Conservation (phyloP, 176 grass and related monocot species). For the Bothriochloa decipiens region DNA sequence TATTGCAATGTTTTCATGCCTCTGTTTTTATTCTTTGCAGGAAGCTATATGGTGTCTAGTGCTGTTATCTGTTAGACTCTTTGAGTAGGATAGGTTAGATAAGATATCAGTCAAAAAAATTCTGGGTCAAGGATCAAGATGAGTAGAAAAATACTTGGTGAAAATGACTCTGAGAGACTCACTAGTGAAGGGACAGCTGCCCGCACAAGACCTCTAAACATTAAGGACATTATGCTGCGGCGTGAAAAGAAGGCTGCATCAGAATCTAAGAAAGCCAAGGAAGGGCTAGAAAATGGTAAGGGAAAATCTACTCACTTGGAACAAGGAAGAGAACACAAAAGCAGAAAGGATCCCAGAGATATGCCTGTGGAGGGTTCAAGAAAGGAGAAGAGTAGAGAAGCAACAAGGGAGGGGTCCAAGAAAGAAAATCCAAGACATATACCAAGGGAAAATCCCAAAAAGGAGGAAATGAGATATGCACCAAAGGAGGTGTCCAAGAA, state of each 20-base stretch:
- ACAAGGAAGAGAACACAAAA: conserved; percentile 37
- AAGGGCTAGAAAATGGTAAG: conserved; percentile 29
- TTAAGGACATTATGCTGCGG: conserved; percentile 77
- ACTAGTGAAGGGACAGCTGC: conserved; percentile 67
- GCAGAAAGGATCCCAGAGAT: conserved; percentile 48
- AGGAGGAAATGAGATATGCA: conserved; percentile 34
- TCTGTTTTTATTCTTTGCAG: conserved; percentile 38
- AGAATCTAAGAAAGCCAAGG: conserved; percentile 50
- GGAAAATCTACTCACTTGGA: conserved; percentile 32
- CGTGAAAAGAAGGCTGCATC: conserved; percentile 62
- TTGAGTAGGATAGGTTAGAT: background rate
- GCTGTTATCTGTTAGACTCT: background rate
- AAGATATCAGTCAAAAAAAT: conserved; percentile 4
- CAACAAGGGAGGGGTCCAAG: conserved; percentile 34
- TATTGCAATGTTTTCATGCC: background rate
- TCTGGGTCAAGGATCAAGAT: conserved; percentile 47
- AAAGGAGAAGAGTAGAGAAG: conserved; percentile 46
- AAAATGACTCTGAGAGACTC: conserved; percentile 36
- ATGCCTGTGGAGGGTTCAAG: conserved; percentile 31
- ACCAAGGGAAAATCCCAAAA: conserved; percentile 34
- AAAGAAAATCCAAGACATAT: conserved; percentile 38
- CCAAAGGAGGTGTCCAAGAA: conserved; percentile 43
- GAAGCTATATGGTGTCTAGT: background rate
- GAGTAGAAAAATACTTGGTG: conserved; percentile 54
- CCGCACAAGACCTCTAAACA: conserved; percentile 84